Evolutionary conservation across 2,329 filamentous ascomycete genomes (phyloP).

Genomic region (Dothideomycetes sp.): DNA sequence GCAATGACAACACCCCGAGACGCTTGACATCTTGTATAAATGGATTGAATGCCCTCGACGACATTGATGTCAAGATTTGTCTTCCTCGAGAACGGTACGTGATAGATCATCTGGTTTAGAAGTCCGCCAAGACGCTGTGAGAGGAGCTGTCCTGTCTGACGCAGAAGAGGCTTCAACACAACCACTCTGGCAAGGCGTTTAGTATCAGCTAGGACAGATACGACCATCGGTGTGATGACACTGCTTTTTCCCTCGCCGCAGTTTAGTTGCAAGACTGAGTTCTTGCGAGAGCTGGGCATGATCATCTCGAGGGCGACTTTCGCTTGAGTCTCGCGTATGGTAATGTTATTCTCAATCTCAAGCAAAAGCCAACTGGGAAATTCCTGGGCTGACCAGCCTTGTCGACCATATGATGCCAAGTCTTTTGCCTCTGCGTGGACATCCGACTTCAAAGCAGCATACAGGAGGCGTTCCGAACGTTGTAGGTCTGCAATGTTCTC

Average conservation of each 20-base stretch:
- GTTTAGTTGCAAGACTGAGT: slow-evolving; percentile 51
- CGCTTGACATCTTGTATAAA: background rate
- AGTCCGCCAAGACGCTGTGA: slow-evolving; percentile 45
- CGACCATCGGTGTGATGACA: slow-evolving; percentile 56
- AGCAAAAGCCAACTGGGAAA: slow-evolving; percentile 52
- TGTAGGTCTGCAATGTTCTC: slow-evolving; percentile 3
- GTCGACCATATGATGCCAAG: slow-evolving; percentile 40
- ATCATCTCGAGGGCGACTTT: slow-evolving; percentile 49
- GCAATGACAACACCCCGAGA: slow-evolving; percentile 43
- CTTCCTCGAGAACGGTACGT: slow-evolving; percentile 48
- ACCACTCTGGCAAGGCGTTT: slow-evolving; percentile 40
- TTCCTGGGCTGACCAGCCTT: slow-evolving; percentile 41
- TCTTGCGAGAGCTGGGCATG: slow-evolving; percentile 12
- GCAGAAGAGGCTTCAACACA: slow-evolving; percentile 45
- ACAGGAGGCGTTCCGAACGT: slow-evolving; percentile 2
- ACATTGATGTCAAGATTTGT: slow-evolving; percentile 24
- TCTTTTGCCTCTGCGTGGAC: slow-evolving; percentile 12
- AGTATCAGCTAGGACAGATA: slow-evolving; percentile 29
- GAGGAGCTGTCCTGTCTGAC: slow-evolving; percentile 47
- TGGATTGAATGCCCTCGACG: slow-evolving; percentile 16
- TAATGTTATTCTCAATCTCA: slow-evolving; percentile 51
- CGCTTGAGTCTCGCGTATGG: slow-evolving; percentile 50
- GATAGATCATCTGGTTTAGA: slow-evolving; percentile 40
- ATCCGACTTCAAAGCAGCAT: background rate
- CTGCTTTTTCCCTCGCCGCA: slow-evolving; percentile 65